phyloP scores from a whole-genome alignment of 2,329 filamentous ascomycete genomes.

The Hypoxylon sp. region DNA sequence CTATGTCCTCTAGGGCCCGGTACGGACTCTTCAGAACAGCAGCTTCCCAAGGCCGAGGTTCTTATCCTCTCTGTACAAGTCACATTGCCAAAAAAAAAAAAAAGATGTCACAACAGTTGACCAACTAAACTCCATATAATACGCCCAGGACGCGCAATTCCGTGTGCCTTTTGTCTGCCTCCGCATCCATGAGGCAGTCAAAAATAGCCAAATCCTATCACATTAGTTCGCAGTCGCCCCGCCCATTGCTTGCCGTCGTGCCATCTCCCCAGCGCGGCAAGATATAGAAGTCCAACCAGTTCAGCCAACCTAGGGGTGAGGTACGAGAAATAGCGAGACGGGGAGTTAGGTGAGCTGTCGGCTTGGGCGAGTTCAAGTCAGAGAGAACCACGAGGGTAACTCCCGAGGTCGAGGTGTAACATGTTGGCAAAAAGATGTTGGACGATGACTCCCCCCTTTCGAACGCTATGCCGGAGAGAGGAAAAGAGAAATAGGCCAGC shows the following conservation, averaged over 20 bases:
- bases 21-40: conserved; percentile 11
- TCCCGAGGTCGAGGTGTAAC: conserved; percentile 7
- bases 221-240: conserved; percentile 27
- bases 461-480: conserved; percentile 28
- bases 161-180: conserved; percentile 11
- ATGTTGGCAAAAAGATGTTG: conserved; percentile 17
- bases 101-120: conserved; percentile 25
- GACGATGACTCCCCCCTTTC: conserved; percentile 18
- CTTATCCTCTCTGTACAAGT: conserved; percentile 20
- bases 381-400: background rate
- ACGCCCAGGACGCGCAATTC: conserved; percentile 10
- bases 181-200: conserved; percentile 27
- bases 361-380: background rate
- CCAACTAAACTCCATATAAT: conserved; percentile 27
- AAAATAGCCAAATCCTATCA: conserved; percentile 38
- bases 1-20: conserved; percentile 11
- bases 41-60: conserved; percentile 12
- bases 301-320: conserved; percentile 22
- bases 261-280: conserved; percentile 26
- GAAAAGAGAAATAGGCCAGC: conserved; percentile 31
- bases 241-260: conserved; percentile 28
- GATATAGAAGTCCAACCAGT: conserved; percentile 27
- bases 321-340: conserved; percentile 13
- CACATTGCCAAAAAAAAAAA: conserved; percentile 29
- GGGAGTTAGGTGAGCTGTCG: conserved; percentile 4